Evolutionary conservation across 306 rosid species (phyloP).

Genomic region (Lathyrus aphaca): DNA sequence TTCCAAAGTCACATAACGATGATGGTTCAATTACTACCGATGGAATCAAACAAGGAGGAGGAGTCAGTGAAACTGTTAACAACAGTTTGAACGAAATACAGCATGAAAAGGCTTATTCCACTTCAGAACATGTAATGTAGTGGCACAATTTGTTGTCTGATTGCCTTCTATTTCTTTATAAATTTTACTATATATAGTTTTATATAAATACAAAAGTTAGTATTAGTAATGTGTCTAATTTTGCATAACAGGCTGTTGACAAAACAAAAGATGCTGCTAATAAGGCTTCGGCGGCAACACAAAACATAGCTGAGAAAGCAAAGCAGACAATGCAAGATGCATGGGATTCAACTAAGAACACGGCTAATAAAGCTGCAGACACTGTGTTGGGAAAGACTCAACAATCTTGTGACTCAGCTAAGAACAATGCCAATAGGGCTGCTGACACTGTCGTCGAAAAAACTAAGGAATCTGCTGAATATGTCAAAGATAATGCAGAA

Average conservation of each 20-base stretch:
- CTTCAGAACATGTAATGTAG: slow-evolving; percentile 50
- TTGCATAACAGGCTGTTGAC: slow-evolving; percentile 41
- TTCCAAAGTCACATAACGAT: slow-evolving; percentile 44
- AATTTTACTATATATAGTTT: no score
- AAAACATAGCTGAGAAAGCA: slow-evolving; percentile 60
- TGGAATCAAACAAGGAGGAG: slow-evolving; percentile 47
- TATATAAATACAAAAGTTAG: no score
- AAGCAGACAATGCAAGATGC: slow-evolving; percentile 67
- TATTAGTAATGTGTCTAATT: no score
- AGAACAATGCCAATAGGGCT: no score
- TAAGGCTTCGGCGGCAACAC: slow-evolving; percentile 50
- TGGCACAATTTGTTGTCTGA: no score
- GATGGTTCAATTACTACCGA: slow-evolving; percentile 45
- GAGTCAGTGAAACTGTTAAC: slow-evolving; percentile 45
- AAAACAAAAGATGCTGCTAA: slow-evolving; percentile 48
- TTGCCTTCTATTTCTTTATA: no score
- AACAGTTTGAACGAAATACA: slow-evolving; percentile 44
- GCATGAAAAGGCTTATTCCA: slow-evolving; percentile 53
- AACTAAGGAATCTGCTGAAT: slow-evolving; percentile 54
- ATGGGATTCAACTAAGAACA: slow-evolving; percentile 71
- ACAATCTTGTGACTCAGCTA: slow-evolving; percentile 50
- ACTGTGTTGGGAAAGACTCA: slow-evolving; percentile 48
- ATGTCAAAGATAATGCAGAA: slow-evolving; percentile 49
- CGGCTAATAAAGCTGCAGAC: slow-evolving; percentile 62
- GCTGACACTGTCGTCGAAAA: slow-evolving; percentile 49